These are phyloP conservation scores for Sclerotinia glacialis DNA, from an alignment of 2,329 filamentous ascomycete genomes.

Conservation along the genomic window DNA sequence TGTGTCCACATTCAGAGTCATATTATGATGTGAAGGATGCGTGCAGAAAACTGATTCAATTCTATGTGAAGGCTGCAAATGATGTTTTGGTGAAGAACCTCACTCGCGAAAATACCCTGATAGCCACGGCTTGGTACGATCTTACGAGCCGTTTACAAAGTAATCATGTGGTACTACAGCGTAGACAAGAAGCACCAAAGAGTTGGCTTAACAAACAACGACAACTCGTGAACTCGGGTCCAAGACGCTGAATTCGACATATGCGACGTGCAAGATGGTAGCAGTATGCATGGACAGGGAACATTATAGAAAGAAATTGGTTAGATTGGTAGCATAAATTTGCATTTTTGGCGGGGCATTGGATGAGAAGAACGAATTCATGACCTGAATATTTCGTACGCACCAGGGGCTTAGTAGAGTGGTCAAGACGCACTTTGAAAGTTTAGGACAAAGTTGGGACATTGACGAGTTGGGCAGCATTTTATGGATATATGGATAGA, in stretches of 20 bases:
- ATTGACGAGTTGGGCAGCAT: constrained; percentile 5
- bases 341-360: constrained; percentile 8
- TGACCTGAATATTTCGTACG: constrained; percentile 14
- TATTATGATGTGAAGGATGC: constrained; percentile 21
- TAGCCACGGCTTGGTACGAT: constrained; percentile 84
- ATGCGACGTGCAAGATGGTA: not conserved
- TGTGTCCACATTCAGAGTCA: constrained; percentile 8
- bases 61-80: constrained; percentile 34
- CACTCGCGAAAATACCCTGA: constrained; percentile 73
- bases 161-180: constrained; percentile 75
- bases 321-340: constrained; percentile 7
- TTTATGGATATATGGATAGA: constrained; percentile 23
- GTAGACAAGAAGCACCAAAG: constrained; percentile 69
- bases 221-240: constrained; percentile 56
- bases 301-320: not conserved
- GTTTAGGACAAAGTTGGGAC: constrained; percentile 6
- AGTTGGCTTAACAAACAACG: constrained; percentile 86
- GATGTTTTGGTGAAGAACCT: constrained; percentile 52
- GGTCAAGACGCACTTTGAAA: not conserved
- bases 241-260: constrained; percentile 28
- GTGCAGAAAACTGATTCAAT: constrained; percentile 22
- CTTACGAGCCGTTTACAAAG: constrained; percentile 75
- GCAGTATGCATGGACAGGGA: not conserved
- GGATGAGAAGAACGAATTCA: constrained; percentile 17
- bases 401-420: not conserved